A percentile compares a stretch with the other conserved stretches of the same genome.
phyloP scores from a whole-genome alignment of 257 asterid species.

The Thymus mandschuricus region DNA sequence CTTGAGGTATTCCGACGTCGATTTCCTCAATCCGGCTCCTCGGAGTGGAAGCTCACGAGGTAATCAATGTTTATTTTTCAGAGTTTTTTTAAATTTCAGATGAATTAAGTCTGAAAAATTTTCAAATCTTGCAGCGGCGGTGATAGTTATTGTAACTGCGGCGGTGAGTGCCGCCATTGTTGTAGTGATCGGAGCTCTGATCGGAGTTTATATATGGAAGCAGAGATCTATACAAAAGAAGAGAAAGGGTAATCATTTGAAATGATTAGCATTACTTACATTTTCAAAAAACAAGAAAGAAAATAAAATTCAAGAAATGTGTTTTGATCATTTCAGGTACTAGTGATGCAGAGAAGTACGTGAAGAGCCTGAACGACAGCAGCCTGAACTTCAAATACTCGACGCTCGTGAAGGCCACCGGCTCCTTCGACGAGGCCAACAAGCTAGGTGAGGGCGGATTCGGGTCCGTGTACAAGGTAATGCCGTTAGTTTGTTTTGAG shows the following conservation, averaged over 20 bases:
- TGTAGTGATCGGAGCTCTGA: constrained; percentile 46
- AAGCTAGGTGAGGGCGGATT: constrained; percentile 95
- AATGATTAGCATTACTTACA: too few relatives aligned
- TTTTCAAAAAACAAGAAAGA: background rate
- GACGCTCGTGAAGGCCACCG: constrained; percentile 79
- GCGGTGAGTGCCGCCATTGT: constrained; percentile 52
- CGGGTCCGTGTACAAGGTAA: constrained; percentile 84
- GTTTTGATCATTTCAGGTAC: constrained; percentile 39
- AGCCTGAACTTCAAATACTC: constrained; percentile 88
- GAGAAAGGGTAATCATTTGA: constrained; percentile 48
- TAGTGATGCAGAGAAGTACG: constrained; percentile 60
- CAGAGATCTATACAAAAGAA: constrained; percentile 50
- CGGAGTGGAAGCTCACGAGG: constrained; percentile 58
- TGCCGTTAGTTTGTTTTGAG: too few relatives aligned
- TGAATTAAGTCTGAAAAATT: background rate
- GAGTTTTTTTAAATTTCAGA: too few relatives aligned
- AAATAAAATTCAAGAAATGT: background rate
- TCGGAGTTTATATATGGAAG: constrained; percentile 59
- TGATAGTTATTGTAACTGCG: constrained; percentile 45
- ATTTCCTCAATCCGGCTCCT: constrained; percentile 56
- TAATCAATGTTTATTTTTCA: constrained; percentile 17
- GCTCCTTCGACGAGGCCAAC: constrained; percentile 64
- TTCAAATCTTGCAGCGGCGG: constrained; percentile 39
- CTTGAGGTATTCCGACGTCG: constrained; percentile 53
- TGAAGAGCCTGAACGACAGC: constrained; percentile 66